These are phyloP conservation scores for Haematococcus sp. DNA, from an alignment of 139 green algal species.

Conservation along the genomic window DNA sequence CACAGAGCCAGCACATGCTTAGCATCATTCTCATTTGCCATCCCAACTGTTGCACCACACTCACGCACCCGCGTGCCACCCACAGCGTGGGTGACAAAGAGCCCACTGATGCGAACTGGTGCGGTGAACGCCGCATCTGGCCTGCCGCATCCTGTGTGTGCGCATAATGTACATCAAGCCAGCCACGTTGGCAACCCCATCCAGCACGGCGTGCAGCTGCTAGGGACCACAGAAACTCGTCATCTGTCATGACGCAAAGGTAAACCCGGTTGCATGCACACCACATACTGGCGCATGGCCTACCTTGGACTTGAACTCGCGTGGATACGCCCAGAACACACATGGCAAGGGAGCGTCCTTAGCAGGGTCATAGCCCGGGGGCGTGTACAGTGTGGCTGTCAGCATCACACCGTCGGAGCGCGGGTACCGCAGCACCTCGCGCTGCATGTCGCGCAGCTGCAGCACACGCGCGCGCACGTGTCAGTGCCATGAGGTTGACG, in stretches of 20 bases:
- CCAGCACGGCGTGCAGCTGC: no score
- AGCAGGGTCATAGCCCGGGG: conserved; percentile 77
- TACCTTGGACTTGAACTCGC: conserved; percentile 86
- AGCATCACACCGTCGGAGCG: conserved; percentile 89
- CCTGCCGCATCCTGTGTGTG: conserved; percentile 83
- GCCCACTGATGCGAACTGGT: conserved; percentile 88
- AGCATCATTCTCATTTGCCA: no score
- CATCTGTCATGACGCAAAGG: no score
- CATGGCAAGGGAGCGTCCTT: conserved; percentile 84
- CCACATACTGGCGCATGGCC: no score
- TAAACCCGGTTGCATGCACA: no score
- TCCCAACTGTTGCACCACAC: no score
- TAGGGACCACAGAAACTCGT: no score
- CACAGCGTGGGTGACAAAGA: conserved; percentile 82
- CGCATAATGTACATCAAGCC: no score
- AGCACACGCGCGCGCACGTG: not conserved
- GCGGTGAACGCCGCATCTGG: conserved; percentile 83
- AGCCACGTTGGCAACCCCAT: no score
- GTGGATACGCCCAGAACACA: conserved; percentile 94
- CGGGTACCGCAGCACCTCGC: conserved; percentile 89
- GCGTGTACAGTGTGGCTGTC: conserved; percentile 92
- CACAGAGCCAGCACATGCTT: no score
- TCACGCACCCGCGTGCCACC: conserved; percentile 60
- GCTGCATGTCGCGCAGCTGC: conserved; percentile 75
- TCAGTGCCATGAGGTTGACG: not conserved